A percentile compares a stretch with the other conserved stretches of the same genome.
Evolutionary conservation across 2,329 filamentous ascomycete species (phyloP).

Genomic region (Decorospora gaudefroyi): DNA sequence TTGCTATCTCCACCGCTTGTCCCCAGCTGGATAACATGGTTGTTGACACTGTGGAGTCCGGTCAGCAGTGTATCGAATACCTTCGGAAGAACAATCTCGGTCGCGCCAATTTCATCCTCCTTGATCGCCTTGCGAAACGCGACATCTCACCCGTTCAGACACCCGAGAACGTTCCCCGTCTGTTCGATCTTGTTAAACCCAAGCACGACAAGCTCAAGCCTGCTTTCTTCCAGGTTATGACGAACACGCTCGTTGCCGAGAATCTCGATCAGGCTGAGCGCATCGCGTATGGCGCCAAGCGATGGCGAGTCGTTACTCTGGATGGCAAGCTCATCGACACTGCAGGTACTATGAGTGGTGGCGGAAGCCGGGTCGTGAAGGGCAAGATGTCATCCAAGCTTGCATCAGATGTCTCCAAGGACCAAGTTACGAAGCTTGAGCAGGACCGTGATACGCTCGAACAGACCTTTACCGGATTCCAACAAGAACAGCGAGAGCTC

Average conservation of each 20-base stretch:
- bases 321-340: constrained; percentile 96
- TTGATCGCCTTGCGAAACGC: constrained; percentile 80
- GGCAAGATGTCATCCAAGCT: constrained; percentile 98
- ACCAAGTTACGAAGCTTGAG: constrained; percentile 87
- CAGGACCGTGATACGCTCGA: constrained; percentile 84
- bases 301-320: constrained; percentile 96
- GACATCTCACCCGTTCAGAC: constrained; percentile 82
- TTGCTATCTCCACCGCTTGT: constrained; percentile 98
- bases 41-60: constrained; percentile 92
- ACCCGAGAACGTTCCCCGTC: constrained; percentile 85
- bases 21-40: constrained; percentile 92
- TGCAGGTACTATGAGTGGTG: constrained; percentile 98
- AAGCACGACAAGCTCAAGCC: constrained; percentile 86
- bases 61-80: constrained; percentile 97
- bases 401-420: constrained; percentile 81
- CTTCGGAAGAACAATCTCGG: constrained; percentile 96
- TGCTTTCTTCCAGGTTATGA: constrained; percentile 93
- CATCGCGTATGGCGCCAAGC: constrained; percentile 89
- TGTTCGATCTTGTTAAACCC: constrained; percentile 90
- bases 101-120: constrained; percentile 93
- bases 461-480: constrained; percentile 79
- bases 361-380: constrained; percentile 85
- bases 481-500: constrained; percentile 79
- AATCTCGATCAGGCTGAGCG: constrained; percentile 96
- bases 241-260: constrained; percentile 90